phyloP scores from a whole-genome alignment of 441 rosid genomes.

The Arabidopsis hybrid region DNA sequence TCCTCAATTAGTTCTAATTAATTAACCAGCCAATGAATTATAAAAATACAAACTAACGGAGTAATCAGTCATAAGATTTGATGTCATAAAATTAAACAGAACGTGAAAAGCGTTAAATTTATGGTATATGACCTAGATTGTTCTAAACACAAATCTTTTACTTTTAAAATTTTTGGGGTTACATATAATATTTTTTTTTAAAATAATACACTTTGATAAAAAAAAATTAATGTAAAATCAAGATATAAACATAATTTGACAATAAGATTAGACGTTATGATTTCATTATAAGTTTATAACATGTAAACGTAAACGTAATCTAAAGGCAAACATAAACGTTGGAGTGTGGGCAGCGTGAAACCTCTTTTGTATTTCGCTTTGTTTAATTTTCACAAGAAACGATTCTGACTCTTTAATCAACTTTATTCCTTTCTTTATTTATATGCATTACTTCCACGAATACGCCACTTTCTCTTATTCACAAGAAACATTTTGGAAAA shows the following conservation, averaged over 20 bases:
- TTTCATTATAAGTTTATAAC: neutral
- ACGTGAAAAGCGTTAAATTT: neutral
- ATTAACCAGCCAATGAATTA: neutral
- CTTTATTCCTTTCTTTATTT: neutral
- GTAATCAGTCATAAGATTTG: neutral
- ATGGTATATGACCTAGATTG: neutral
- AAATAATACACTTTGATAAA: neutral
- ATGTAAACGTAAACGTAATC: constrained; percentile 1
- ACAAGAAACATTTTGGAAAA: neutral
- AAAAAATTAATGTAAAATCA: neutral
- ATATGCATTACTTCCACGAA: constrained; percentile 13
- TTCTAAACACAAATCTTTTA: neutral
- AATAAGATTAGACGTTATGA: neutral
- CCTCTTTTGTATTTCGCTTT: constrained; percentile 5
- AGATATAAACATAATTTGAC: neutral
- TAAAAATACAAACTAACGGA: neutral
- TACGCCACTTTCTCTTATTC: neutral
- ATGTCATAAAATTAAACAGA: neutral
- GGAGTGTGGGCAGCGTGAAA: neutral
- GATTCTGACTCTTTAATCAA: constrained; percentile 10
- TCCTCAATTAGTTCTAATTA: neutral
- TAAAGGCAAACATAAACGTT: constrained; percentile 4
- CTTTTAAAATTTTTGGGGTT: neutral
- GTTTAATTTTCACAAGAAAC: neutral
- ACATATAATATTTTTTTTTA: neutral